These are phyloP conservation scores for Nectriaceae sp. DNA, from an alignment of 2,329 filamentous ascomycete species.

Conservation along the genomic window DNA sequence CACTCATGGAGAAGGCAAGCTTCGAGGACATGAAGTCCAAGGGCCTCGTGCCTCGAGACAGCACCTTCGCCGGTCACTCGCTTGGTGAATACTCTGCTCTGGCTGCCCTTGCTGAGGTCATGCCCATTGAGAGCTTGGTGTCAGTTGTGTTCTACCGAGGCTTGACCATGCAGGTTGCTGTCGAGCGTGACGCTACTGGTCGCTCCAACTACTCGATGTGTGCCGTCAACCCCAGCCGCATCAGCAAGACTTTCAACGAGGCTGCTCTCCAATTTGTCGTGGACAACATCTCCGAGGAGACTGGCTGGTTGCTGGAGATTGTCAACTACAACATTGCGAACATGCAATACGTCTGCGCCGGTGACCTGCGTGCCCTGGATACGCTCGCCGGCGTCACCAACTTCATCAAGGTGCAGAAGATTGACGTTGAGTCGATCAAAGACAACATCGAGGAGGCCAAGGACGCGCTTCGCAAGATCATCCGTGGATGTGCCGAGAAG, in stretches of 20 bases:
- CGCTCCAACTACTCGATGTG: conserved; percentile 99
- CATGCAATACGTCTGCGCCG: conserved; percentile 74
- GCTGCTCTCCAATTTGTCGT: conserved; percentile 96
- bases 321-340: conserved; percentile 92
- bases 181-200: conserved; percentile 89
- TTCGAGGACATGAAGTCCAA: conserved; percentile 99
- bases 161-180: conserved; percentile 98
- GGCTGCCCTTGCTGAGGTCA: conserved; percentile 93
- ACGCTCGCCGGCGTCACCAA: conserved; percentile 82
- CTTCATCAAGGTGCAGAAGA: conserved; percentile 94
- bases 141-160: conserved; percentile 99
- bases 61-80: conserved; percentile 96
- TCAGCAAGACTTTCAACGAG: conserved; percentile 98
- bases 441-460: conserved; percentile 90
- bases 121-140: conserved; percentile 98
- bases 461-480: conserved; percentile 85
- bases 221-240: conserved; percentile 96
- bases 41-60: conserved; percentile 92
- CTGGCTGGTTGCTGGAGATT: conserved; percentile 95
- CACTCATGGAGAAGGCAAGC: conserved; percentile 98
- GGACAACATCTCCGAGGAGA: conserved; percentile 90
- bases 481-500: conserved; percentile 81
- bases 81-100: conserved; percentile 97
- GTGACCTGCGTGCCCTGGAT: conserved; percentile 71
- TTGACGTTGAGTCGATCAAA: conserved; percentile 93